Evolutionary conservation across 306 rosid genomes (phyloP), one percentile per base, ranked within the genome.

Genomic region (Mimosa pudica): DNA sequence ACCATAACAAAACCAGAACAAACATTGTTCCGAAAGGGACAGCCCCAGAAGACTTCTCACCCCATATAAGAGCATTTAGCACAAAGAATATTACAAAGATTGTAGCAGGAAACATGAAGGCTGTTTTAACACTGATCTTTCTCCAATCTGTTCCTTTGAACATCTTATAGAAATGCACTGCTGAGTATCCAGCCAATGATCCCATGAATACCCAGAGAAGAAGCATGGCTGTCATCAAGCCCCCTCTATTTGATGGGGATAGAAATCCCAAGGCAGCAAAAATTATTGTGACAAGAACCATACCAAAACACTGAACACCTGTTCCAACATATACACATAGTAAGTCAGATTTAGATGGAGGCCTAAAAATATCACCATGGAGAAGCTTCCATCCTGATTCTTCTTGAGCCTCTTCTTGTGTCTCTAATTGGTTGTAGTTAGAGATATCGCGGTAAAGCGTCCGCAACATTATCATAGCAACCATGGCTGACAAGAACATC

Each of bases 391-490:
- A 92, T 66, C 97, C 97, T 6, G 98, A 84, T 86, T 94, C 98
- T 82, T 94, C 97, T 78, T 89, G 98, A 62, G 92, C 98, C 88
- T 94, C 98, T 76, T 94, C 98, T 55, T 92, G 97, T 20, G 97
- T 89, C 86, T 92, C 97, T 70, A 94, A 65, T 52, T 92, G 98
- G 84, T 94, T 94, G 75, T 94, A 94, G 88, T 90, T 90, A 7
- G 98, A 94, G 82, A 94, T 94, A 80, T 94, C 98, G 30, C 97
- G 94, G 88, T 94, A 94, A 7, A 92, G 98, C 6, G 98, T 94
- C 75, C 98, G 88, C 91, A 94, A 69, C 98, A 94, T 94, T 82
- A 94, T 94, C 97, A 94, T 92, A 51, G 98, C 98, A 73, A 92
- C 97, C 96, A 94, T 94, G 66, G 97, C 97, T 11, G 94, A 94